phyloP scores from a whole-genome alignment of 257 asterid species.

The Solanum microdontum region DNA sequence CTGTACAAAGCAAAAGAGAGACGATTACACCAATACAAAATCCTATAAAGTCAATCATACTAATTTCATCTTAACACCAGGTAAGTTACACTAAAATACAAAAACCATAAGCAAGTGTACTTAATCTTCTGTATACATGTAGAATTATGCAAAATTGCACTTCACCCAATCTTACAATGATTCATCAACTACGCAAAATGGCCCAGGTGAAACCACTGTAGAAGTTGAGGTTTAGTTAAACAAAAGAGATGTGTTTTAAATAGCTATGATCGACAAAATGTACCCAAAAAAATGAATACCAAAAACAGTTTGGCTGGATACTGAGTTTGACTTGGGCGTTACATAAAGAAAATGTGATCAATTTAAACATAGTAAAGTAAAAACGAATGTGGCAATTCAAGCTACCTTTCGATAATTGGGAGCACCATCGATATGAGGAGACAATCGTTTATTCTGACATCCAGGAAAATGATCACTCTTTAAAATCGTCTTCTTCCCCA shows the following conservation, averaged over 20 bases:
- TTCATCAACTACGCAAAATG: neutral
- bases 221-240: neutral
- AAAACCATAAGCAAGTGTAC: neutral
- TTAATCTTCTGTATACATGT: neutral
- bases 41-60: neutral
- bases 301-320: neutral
- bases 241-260: neutral
- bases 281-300: neutral
- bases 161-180: neutral
- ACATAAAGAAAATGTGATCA: neutral
- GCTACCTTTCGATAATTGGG: slow-evolving; percentile 94
- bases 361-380: neutral
- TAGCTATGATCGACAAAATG: neutral
- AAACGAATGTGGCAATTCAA: neutral
- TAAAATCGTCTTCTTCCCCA: slow-evolving; percentile 92
- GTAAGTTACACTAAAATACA: neutral
- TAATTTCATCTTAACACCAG: neutral
- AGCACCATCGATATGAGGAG: slow-evolving; percentile 87
- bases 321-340: neutral
- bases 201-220: neutral
- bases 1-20: neutral
- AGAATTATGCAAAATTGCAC: neutral
- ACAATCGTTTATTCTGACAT: slow-evolving; percentile 82
- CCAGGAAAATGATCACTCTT: slow-evolving; percentile 99
- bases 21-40: neutral